Conservation (phyloP, 495 filamentous ascomycete genomes). For the Xylaria telfairii region DNA sequence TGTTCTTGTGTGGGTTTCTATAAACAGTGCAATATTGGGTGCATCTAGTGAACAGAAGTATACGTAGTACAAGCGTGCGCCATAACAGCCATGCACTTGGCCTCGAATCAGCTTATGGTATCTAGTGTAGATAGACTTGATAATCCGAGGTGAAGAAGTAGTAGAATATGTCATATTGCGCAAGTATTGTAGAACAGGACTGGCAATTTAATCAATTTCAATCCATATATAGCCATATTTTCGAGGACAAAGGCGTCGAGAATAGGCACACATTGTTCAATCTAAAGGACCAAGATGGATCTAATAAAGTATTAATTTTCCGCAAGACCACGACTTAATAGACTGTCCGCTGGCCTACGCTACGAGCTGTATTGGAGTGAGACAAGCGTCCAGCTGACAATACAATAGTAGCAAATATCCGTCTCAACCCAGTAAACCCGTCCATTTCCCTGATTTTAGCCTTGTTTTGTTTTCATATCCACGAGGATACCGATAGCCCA, state of each 20-base stretch:
- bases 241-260: background rate
- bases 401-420: slow-evolving; percentile 14
- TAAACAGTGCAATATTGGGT: background rate
- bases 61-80: background rate
- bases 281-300: background rate
- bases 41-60: background rate
- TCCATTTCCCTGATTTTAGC: background rate
- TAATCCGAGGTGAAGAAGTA: background rate
- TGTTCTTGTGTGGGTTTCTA: background rate
- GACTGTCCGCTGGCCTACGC: background rate
- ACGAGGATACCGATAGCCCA: slow-evolving; percentile 1
- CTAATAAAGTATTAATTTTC: slow-evolving; percentile 10
- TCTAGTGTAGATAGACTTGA: background rate
- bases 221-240: background rate
- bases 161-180: no score
- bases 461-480: slow-evolving; percentile 9
- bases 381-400: background rate
- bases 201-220: background rate
- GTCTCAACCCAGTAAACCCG: background rate
- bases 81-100: background rate
- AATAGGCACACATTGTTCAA: background rate
- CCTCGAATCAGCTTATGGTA: background rate
- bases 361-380: background rate
- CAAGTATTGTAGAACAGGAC: background rate
- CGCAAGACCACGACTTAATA: background rate